Evolutionary conservation across 495 filamentous ascomycete species (phyloP).

Genomic region (Astrothelium macrocarpum): DNA sequence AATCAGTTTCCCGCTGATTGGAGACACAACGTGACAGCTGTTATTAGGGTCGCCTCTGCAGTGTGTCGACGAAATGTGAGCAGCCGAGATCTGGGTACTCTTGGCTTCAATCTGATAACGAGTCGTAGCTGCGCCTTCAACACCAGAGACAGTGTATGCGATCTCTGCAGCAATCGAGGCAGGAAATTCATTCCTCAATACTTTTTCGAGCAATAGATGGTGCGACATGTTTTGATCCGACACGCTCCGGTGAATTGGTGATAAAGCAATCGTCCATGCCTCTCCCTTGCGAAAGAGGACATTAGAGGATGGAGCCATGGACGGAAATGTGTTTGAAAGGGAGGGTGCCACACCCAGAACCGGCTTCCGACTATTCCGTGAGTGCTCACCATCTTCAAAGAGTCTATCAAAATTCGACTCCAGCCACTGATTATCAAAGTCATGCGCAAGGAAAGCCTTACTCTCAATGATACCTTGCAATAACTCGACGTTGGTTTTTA

Average conservation of each 20-base stretch:
- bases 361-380: neutral
- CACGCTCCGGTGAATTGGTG: neutral
- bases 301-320: conserved; percentile 13
- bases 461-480: conserved; percentile 45
- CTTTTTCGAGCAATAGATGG: conserved; percentile 44
- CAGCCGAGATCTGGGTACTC: neutral
- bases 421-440: conserved; percentile 50
- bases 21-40: conserved; percentile 41
- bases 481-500: conserved; percentile 47
- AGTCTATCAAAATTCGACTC: conserved; percentile 37
- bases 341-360: conserved; percentile 8
- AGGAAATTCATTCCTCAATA: conserved; percentile 52
- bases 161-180: conserved; percentile 44
- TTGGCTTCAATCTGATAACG: neutral
- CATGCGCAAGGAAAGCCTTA: conserved; percentile 36
- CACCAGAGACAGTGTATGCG: conserved; percentile 34
- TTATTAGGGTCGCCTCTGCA: neutral
- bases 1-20: conserved; percentile 49
- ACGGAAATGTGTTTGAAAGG: conserved; percentile 5
- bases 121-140: neutral
- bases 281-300: conserved; percentile 20
- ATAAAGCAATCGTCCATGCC: conserved; percentile 20
- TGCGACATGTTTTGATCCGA: conserved; percentile 5
- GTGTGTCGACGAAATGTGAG: neutral
- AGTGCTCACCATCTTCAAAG: conserved; percentile 28